Evolutionary conservation across 768 basidiomycete species (phyloP).

Genomic region (Jaapia argillacea): DNA sequence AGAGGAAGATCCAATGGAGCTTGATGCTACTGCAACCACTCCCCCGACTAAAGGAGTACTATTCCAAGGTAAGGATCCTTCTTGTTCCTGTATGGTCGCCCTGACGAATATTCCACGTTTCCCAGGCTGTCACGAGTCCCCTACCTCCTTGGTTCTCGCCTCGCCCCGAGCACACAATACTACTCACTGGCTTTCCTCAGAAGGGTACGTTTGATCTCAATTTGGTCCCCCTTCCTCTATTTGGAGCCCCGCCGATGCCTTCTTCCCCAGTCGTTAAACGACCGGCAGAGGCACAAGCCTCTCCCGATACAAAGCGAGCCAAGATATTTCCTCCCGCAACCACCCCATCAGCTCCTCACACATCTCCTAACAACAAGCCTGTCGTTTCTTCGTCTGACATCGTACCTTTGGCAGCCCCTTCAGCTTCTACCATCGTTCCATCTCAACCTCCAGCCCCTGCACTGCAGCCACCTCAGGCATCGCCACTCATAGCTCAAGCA

Average conservation of each 20-base stretch:
- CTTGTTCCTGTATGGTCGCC: neutral
- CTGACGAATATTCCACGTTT: too few relatives aligned
- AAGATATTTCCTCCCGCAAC: constrained; percentile 10
- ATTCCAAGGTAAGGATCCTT: constrained; percentile 1
- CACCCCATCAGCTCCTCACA: neutral
- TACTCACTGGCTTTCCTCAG: constrained; percentile 3
- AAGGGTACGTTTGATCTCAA: neutral
- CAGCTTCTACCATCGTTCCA: constrained; percentile 1
- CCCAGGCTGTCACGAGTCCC: too few relatives aligned
- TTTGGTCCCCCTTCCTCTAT: neutral
- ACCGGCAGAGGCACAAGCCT: constrained; percentile 25
- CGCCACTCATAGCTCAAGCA: neutral
- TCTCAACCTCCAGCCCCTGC: neutral
- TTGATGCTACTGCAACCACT: constrained; percentile 1
- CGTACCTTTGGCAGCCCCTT: neutral
- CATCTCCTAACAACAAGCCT: neutral
- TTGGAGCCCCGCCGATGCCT: neutral
- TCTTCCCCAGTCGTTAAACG: constrained; percentile 30
- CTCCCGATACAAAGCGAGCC: constrained; percentile 38
- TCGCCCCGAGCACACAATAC: constrained; percentile 1
- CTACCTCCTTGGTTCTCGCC: constrained; percentile 2
- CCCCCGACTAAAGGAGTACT: constrained; percentile 4
- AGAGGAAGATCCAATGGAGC: constrained; percentile 7
- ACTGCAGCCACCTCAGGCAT: neutral
- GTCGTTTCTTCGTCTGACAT: neutral